A percentile compares a stretch with the other conserved stretches of the same genome.
Conservation (phyloP, 1,284 basidiomycete species). For the Irpex sp. region DNA sequence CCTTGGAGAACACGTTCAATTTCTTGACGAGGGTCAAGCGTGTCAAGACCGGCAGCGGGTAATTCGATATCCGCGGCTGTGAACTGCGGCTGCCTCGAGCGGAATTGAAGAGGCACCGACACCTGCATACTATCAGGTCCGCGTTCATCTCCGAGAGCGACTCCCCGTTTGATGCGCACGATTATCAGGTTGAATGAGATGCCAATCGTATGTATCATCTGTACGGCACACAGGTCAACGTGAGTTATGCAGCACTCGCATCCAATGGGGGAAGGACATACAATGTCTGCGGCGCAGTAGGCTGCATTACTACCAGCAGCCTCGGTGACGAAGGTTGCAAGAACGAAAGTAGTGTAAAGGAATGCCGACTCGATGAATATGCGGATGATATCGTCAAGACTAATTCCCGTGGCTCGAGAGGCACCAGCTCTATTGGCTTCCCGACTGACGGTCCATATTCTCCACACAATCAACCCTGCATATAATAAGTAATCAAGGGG, state of each 20-base stretch:
- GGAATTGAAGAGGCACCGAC: background rate
- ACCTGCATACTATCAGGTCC: background rate
- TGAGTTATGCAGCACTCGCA: background rate
- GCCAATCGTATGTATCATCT: background rate
- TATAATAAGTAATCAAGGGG: background rate
- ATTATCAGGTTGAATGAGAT: conserved; percentile 10
- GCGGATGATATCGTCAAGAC: conserved; percentile 2
- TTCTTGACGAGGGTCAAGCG: background rate
- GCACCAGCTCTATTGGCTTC: background rate
- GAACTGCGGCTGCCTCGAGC: background rate
- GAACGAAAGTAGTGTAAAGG: conserved; percentile 3
- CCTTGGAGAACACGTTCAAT: background rate
- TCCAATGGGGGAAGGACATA: background rate
- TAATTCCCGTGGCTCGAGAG: background rate
- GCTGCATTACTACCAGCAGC: conserved; percentile 7
- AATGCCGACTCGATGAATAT: conserved; percentile 9
- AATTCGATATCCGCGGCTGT: background rate
- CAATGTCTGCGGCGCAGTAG: conserved; percentile 7
- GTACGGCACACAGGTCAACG: too few relatives aligned
- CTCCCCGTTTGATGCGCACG: conserved; percentile 1
- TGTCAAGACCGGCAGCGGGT: background rate
- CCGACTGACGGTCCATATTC: conserved; percentile 2
- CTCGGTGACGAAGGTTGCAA: conserved; percentile 5
- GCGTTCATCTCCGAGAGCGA: background rate
- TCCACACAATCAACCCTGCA: conserved; percentile 7